Evolutionary conservation across 805 yeast genomes (phyloP).

Genomic region (Phaffomyces thermotolerans): DNA sequence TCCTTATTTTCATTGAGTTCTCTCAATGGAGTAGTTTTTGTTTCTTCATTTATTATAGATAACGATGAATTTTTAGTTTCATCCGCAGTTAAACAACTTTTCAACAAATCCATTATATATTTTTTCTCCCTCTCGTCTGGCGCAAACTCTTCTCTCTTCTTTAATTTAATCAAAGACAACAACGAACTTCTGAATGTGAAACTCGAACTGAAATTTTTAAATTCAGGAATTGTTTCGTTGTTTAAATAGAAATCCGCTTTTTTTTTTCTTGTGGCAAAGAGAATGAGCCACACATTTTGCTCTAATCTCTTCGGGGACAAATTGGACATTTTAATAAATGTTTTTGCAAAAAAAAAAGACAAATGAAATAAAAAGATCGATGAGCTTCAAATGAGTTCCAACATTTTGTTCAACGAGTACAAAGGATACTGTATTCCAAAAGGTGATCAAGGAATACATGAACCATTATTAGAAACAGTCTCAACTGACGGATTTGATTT

Average conservation of each 20-base stretch:
- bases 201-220: too few relatives aligned
- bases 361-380: conserved; percentile 3
- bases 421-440: conserved; percentile 20
- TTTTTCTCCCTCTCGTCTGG: neutral
- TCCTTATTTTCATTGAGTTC: neutral
- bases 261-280: too few relatives aligned
- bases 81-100: neutral
- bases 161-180: neutral
- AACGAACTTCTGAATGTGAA: too few relatives aligned
- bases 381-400: neutral
- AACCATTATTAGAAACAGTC: neutral
- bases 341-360: too few relatives aligned
- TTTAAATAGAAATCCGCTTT: too few relatives aligned
- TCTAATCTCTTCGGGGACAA: too few relatives aligned
- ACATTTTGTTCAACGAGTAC: conserved; percentile 14
- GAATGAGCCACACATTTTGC: too few relatives aligned
- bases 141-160: too few relatives aligned
- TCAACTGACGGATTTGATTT: conserved; percentile 36
- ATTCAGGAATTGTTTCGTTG: too few relatives aligned
- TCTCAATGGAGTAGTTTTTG: neutral
- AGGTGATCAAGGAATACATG: neutral
- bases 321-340: neutral
- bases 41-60: neutral
- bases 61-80: too few relatives aligned
- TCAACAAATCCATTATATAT: conserved; percentile 2